Percentiles rank a stretch among this genome's conserved stretches.
Conservation (phyloP, 768 basidiomycete genomes). For the Crassisporium funariophilum region DNA sequence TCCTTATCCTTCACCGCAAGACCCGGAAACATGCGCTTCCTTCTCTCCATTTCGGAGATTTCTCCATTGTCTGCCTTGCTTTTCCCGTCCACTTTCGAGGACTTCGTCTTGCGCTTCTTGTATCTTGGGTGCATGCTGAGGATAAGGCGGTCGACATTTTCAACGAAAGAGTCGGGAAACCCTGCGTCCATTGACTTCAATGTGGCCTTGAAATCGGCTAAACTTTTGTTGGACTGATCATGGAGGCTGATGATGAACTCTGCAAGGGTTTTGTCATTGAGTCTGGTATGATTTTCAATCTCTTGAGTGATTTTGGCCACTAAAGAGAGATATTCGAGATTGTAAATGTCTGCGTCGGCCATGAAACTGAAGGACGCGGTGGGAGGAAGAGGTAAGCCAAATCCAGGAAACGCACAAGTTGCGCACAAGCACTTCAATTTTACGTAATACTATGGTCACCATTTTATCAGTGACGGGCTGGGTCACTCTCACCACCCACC, state of each 20-base stretch:
- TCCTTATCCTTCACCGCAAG: slow-evolving; percentile 81
- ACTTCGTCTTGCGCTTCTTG: slow-evolving; percentile 67
- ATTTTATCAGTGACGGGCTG: neutral
- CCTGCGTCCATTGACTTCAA: slow-evolving; percentile 76
- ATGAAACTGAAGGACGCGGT: slow-evolving; percentile 39
- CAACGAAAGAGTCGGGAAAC: slow-evolving; percentile 88
- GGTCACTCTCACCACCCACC: neutral
- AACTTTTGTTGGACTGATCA: slow-evolving; percentile 71
- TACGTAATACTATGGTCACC: slow-evolving; percentile 12
- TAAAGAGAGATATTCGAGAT: slow-evolving; percentile 91
- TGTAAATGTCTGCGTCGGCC: slow-evolving; percentile 80
- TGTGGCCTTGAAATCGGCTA: slow-evolving; percentile 79
- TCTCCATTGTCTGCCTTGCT: slow-evolving; percentile 33
- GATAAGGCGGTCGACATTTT: slow-evolving; percentile 93
- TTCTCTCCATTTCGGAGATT: slow-evolving; percentile 68
- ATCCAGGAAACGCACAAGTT: neutral
- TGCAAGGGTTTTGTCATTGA: slow-evolving; percentile 91
- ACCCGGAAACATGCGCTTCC: slow-evolving; percentile 88
- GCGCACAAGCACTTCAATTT: neutral
- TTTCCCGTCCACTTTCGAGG: slow-evolving; percentile 39
- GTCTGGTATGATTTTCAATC: slow-evolving; percentile 81
- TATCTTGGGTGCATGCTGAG: slow-evolving; percentile 95
- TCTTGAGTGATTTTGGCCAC: slow-evolving; percentile 93
- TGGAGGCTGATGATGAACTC: slow-evolving; percentile 95
- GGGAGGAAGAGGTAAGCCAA: slow-evolving; percentile 8